Evolutionary conservation across 2,329 filamentous ascomycete species (phyloP), one percentile per base, ranked within the genome.

Genomic region (Pseudocercospora fijiensis): DNA sequence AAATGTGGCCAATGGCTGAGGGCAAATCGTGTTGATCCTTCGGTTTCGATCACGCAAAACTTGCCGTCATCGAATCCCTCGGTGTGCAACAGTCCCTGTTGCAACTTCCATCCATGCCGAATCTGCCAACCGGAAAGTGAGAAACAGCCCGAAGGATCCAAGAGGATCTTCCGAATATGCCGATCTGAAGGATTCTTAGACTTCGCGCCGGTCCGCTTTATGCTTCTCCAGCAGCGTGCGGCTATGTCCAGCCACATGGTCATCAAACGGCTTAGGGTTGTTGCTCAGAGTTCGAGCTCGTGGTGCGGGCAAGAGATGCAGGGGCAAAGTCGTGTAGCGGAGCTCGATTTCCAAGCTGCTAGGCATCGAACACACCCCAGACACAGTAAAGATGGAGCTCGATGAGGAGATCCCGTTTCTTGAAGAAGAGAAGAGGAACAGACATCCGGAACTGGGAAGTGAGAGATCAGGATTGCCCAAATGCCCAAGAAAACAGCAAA

Each of bases 341-440:
- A 10, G 26, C 24, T 26, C 24, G 11, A 16, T 1, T 53, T 3
- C 2, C 24, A n/a, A 49, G 18, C 4, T 49, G 20, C 45, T 13
- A 16, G 20, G 28, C 28, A 33, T 56, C 27, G 10, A 56, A 24
- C 4, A 41, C 8, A 45, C 10, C 16, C 13, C 49, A 26, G 11
- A 43, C 30, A 41, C 33, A 43, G 27, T 13, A 41, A 41, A 57
- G 8, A 63, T 60, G 57, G 49, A 63, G 2, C 41, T 20, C 30
- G 58, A 64, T 28, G 62, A 64, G 33, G 41, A 53, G 9, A 55
- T 47, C 0, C 62, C 62, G 4, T 64, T 64, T 18, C 52, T 64
- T 1, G 43, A 43, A 3, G 22, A 18, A 3, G 55, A 63, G 24
- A 27, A 51, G 20, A 47, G 52, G n/a, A 27, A 18, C 45, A 24